phyloP scores from a whole-genome alignment of 1,284 basidiomycete genomes.

The Malassezia furfur region DNA sequence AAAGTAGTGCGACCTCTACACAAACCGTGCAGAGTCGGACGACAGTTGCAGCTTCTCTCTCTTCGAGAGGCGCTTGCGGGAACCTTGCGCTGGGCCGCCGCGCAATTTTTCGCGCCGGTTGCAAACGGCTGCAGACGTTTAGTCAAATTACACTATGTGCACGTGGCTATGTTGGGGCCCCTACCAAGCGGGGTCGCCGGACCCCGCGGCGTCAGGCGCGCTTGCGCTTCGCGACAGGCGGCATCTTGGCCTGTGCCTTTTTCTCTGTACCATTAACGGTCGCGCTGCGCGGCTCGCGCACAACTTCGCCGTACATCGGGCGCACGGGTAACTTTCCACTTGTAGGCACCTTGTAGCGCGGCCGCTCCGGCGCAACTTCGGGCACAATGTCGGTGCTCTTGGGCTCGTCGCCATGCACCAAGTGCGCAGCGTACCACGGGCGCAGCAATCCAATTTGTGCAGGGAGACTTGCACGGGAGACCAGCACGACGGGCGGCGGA shows the following conservation, averaged over 20 bases:
- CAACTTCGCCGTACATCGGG: conserved; percentile 20
- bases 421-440: conserved; percentile 54
- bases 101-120: background rate
- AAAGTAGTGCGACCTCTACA: background rate
- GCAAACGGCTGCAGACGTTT: background rate
- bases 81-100: background rate
- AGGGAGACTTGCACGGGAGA: conserved; percentile 60
- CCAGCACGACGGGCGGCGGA: conserved; percentile 66
- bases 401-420: conserved; percentile 5
- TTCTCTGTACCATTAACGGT: background rate
- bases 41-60: conserved; percentile 2
- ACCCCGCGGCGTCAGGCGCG: no score
- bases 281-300: conserved; percentile 31
- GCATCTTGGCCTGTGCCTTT: background rate
- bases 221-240: conserved; percentile 9
- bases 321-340: conserved; percentile 40
- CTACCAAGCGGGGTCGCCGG: no score
- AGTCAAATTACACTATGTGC: conserved; percentile 3
- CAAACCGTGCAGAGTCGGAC: background rate
- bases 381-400: conserved; percentile 13
- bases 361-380: conserved; percentile 38
- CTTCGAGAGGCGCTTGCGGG: conserved; percentile 1
- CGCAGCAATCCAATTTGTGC: conserved; percentile 76
- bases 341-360: conserved; percentile 40
- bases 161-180: conserved; percentile 3